Base-by-base conservation (phyloP, 2,329 filamentous ascomycete species). In the Hymenoscyphus fructigenus region DNA sequence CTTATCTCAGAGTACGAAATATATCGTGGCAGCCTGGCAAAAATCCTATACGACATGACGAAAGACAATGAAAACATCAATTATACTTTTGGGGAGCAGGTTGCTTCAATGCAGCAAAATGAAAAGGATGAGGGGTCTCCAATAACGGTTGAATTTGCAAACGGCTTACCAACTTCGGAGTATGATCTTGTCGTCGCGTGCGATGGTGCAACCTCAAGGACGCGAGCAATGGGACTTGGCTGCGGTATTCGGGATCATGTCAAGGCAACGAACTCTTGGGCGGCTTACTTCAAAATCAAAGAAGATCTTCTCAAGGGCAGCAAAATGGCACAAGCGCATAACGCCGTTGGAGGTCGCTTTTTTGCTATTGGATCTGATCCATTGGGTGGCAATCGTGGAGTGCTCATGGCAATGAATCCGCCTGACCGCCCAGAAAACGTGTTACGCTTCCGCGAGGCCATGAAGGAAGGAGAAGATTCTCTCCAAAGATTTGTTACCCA, bases 401-500 rank as follows among this genome's bases (percentile, higher is more conserved):
- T 17, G 63, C 63, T 26, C 61, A 61, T 58, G 66, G 29, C 20
- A 63, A 55, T 59, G 55, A 29, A 23, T 67, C 28, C 62, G 61
- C 17, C 61, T 32, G 41, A 64, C 64, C 41, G 23, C 61, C 7
- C 41, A 34, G 2, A 55, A 66, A 57, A 64, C 59, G 5, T n/a
- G 10, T 12, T 23, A 50, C 44, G n/a, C 5, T 50, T 50, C 10
- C 44, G 44, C 20, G 44, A 50, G 17, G 44, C 44, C 6, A 50
- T 20, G 20, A 23, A 50, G n/a, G 9, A 50, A 50, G 44, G 44
- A 23, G 60, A 62, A 17, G 64, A 64, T 44, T 57, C 44, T 10
- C 65, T 61, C 29, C 66, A 62, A 60, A 50, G 50, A 28, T 38
- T 64, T 20, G 64, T 67, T 56, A 58, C 64, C 58, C 59, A 66